These are phyloP conservation scores for Astraeus odoratus DNA, from an alignment of 768 basidiomycete genomes.

Conservation along the genomic window DNA sequence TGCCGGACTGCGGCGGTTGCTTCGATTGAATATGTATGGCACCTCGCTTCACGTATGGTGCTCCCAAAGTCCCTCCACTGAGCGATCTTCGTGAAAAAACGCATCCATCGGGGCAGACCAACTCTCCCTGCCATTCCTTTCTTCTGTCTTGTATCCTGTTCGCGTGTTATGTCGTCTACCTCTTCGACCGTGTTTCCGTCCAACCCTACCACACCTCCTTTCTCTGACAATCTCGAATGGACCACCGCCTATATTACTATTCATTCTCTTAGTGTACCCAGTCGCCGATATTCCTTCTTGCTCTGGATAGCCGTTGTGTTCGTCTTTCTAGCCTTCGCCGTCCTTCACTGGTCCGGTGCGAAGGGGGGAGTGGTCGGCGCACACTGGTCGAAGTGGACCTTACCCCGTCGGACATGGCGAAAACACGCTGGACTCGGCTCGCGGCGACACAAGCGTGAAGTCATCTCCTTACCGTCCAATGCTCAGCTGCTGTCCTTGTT, in stretches of 20 bases:
- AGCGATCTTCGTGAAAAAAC: too few species aligned
- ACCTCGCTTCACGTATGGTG: too few species aligned
- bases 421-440: conserved; percentile 34
- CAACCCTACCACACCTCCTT: conserved; percentile 39
- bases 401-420: conserved; percentile 53
- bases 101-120: too few species aligned
- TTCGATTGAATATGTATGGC: too few species aligned
- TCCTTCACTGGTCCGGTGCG: conserved; percentile 37
- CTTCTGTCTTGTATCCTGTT: neutral
- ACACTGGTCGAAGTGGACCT: conserved; percentile 49
- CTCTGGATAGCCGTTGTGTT: conserved; percentile 50
- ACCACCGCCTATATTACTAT: conserved; percentile 50
- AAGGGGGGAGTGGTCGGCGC: conserved; percentile 42
- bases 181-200: conserved; percentile 15
- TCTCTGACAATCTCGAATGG: conserved; percentile 42
- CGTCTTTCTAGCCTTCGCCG: conserved; percentile 33
- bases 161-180: conserved; percentile 1
- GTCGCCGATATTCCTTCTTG: conserved; percentile 50
- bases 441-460: conserved; percentile 32
- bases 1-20: too few species aligned
- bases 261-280: conserved; percentile 46
- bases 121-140: neutral
- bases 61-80: too few species aligned
- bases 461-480: conserved; percentile 51
- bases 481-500: conserved; percentile 49